A percentile compares a stretch with the other conserved stretches of the same genome.
Evolutionary conservation across 2,329 filamentous ascomycete species (phyloP).

Genomic region (Pseudogymnoascus sp.): DNA sequence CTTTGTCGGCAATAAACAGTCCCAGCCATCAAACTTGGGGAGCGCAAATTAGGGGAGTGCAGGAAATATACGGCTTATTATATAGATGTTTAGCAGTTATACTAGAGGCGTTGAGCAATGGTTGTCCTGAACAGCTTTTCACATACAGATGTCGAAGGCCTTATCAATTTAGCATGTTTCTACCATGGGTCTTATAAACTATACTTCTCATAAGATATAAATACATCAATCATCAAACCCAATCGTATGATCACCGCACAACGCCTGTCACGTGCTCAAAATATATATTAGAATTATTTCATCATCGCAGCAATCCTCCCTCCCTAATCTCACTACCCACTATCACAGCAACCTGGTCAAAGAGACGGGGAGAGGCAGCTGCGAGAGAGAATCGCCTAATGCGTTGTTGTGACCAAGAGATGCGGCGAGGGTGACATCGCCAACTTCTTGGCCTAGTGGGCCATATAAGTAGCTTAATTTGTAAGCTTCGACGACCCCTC

Average conservation of each 20-base stretch:
- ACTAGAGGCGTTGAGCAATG: background rate
- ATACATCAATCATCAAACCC: too few species aligned
- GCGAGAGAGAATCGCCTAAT: too few species aligned
- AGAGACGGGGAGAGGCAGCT: too few species aligned
- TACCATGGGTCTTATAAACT: background rate
- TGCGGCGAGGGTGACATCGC: background rate
- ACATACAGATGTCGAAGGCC: background rate
- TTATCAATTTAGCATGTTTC: background rate
- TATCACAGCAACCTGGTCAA: too few species aligned
- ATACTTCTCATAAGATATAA: too few species aligned
- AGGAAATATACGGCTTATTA: background rate
- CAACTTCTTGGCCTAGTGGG: background rate
- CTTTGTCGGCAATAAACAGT: background rate
- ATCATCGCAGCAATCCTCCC: too few species aligned
- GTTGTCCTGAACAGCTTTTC: background rate
- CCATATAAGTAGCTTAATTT: background rate
- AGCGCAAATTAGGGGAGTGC: background rate
- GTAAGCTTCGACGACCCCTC: background rate
- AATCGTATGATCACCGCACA: too few species aligned
- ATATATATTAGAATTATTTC: too few species aligned
- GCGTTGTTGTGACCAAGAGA: too few species aligned
- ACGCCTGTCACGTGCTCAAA: too few species aligned
- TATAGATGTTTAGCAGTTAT: background rate
- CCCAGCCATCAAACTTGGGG: background rate
- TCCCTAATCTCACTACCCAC: too few species aligned